phyloP scores from a whole-genome alignment of 495 filamentous ascomycete genomes.

The Talaromyces stipitatus region DNA sequence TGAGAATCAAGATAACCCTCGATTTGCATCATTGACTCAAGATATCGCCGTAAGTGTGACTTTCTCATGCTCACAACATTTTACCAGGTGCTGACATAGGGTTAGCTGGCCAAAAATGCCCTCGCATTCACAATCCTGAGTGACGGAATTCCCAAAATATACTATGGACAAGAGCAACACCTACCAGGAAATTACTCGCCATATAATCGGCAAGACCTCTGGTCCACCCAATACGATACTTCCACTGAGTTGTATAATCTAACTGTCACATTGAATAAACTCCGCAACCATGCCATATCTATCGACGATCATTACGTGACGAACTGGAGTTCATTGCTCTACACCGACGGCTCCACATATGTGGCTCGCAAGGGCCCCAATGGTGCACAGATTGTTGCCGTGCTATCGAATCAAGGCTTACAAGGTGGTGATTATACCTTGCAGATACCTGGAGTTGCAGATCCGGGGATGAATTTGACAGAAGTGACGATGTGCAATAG shows the following conservation, averaged over 20 bases:
- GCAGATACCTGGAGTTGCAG: slow-evolving; percentile 27
- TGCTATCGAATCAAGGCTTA: slow-evolving; percentile 48
- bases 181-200: slow-evolving; percentile 49
- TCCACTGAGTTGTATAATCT: slow-evolving; percentile 47
- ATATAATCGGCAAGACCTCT: slow-evolving; percentile 59
- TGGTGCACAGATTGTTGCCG: slow-evolving; percentile 42
- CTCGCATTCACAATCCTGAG: slow-evolving; percentile 60
- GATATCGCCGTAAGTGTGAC: slow-evolving; percentile 32
- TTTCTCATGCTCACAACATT: background rate
- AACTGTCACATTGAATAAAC: slow-evolving; percentile 47
- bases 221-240: slow-evolving; percentile 47
- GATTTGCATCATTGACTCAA: slow-evolving; percentile 47
- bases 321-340: slow-evolving; percentile 41
- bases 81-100: background rate
- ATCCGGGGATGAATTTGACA: slow-evolving; percentile 29
- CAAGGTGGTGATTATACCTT: slow-evolving; percentile 31
- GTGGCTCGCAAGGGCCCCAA: slow-evolving; percentile 50
- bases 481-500: slow-evolving; percentile 40
- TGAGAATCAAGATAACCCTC: slow-evolving; percentile 62
- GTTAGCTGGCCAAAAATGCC: slow-evolving; percentile 51
- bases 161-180: slow-evolving; percentile 61
- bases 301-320: slow-evolving; percentile 38
- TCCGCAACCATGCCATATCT: slow-evolving; percentile 47
- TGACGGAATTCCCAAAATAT: slow-evolving; percentile 53
- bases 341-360: slow-evolving; percentile 43